Base-by-base conservation (phyloP, 2,329 filamentous ascomycete species). In the Sporothrix globosa region DNA sequence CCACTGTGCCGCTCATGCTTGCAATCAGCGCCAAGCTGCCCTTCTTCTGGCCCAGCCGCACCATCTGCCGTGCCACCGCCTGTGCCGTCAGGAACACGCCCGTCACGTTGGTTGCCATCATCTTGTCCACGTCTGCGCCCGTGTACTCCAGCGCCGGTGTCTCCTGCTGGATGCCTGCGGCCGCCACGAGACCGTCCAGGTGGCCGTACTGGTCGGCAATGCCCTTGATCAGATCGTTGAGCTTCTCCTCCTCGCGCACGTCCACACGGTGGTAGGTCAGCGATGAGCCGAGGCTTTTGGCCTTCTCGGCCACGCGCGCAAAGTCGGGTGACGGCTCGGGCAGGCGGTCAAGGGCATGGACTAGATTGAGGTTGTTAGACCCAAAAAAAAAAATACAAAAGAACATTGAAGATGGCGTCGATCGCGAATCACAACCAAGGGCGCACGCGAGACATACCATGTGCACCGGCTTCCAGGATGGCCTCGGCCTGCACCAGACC, bases 21-120 rank as follows among this genome's bases (percentile, higher is more conserved):
- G 85, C 88, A 76, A 92, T 89, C 76, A 92, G 79, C 17, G 87
- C 86, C 72, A 92, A 86, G 76, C 87, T 90, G 0, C 89, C 74
- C 17, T 53, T 89, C 6, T 82, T 81, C 34, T 81, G 83, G 70
- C 86, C 84, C 39, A 87, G 82, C 67, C 84, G 83, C 27, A 88
- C 82, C 85, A 92, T 89, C 78, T 96, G 91, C 69, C 90, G 86
- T 46, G 93, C 94, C n/a, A 92, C 92, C 24, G 92, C 92, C 83
- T 95, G 92, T 34, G 93, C 92, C 73, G 92, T 96, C 86, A 94
- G 88, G 81, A 93, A 92, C 39, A 86, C 89, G 14, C 93, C 94
- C n/a, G 89, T 96, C 75, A 97, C 85, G 80, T 97, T 96, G 77
- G 95, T 90, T 76, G 91, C 87, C 80, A 97, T 85, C 83, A 97